Conservation (phyloP, 208 protist genomes). For the Trichomonas vaginalis region DNA sequence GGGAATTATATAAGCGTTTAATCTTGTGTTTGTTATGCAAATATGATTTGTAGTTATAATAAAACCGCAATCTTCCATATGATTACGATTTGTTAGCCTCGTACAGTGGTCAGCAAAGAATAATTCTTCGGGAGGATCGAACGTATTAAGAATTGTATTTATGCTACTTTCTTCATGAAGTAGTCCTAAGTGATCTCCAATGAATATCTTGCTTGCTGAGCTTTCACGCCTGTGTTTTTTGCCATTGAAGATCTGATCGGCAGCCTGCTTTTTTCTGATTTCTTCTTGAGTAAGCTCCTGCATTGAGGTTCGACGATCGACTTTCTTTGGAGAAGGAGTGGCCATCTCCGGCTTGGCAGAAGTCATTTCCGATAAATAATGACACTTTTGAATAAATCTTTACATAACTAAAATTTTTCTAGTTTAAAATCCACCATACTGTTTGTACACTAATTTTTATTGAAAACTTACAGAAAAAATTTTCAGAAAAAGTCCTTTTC, state of each 20-base stretch:
- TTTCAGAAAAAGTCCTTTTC: too few species aligned
- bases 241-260: not conserved
- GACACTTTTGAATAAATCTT: too few species aligned
- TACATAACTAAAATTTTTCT: too few species aligned
- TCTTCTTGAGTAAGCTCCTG: not conserved
- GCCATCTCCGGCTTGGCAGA: too few species aligned
- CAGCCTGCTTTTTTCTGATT: not conserved
- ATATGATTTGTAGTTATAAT: not conserved
- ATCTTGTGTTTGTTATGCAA: not conserved
- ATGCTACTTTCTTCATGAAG: not conserved
- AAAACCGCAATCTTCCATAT: not conserved
- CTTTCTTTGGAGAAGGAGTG: too few species aligned
- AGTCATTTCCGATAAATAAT: too few species aligned
- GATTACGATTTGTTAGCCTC: not conserved
- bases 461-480: too few species aligned
- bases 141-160: not conserved
- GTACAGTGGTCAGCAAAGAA: not conserved
- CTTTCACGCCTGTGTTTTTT: not conserved
- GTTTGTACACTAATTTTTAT: too few species aligned
- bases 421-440: too few species aligned
- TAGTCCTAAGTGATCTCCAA: not conserved
- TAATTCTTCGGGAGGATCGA: not conserved
- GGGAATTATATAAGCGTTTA: not conserved
- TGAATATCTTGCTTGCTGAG: not conserved
- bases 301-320: not conserved